Conservation (phyloP, 2,329 filamentous ascomycete species). For the Arthrobotrys megalospora region DNA sequence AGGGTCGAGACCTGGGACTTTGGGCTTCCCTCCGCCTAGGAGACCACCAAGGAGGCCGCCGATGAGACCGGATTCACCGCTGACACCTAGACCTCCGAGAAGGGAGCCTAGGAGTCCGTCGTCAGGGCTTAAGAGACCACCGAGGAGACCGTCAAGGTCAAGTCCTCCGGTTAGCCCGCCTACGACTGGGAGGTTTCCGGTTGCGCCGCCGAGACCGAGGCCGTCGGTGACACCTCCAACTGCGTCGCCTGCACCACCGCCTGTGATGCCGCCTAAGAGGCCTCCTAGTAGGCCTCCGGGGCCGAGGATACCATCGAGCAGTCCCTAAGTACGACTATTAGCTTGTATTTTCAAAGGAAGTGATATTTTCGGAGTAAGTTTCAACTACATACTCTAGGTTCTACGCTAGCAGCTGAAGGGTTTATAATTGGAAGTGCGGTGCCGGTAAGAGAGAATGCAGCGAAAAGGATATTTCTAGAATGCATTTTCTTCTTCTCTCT, state of each 20-base stretch:
- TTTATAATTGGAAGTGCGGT: slow-evolving; percentile 31
- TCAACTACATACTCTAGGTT: slow-evolving; percentile 31
- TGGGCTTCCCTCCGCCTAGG: slow-evolving; percentile 35
- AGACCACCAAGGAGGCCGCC: slow-evolving; percentile 42
- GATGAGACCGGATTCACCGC: slow-evolving; percentile 20
- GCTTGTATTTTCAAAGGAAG: not conserved
- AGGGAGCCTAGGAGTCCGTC: slow-evolving; percentile 43
- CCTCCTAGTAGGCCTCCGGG: slow-evolving; percentile 29
- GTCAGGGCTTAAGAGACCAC: slow-evolving; percentile 7
- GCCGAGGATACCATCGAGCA: slow-evolving; percentile 45
- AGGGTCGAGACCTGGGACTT: slow-evolving; percentile 25
- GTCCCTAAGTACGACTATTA: slow-evolving; percentile 13
- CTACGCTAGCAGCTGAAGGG: not conserved
- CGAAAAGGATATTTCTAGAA: slow-evolving; percentile 32
- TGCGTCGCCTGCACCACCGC: slow-evolving; percentile 22
- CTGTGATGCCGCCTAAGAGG: slow-evolving; percentile 28
- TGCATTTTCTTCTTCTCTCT: no score
- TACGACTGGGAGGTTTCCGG: slow-evolving; percentile 12
- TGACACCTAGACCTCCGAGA: slow-evolving; percentile 24
- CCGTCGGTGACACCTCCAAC: not conserved
- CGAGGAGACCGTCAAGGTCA: slow-evolving; percentile 27
- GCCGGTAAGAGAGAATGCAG: slow-evolving; percentile 19
- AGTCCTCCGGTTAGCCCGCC: slow-evolving; percentile 18
- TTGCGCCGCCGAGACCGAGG: not conserved
- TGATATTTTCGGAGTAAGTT: not conserved